Base-by-base conservation (phyloP, 2,329 filamentous ascomycete species). In the Colletotrichum tanaceti region DNA sequence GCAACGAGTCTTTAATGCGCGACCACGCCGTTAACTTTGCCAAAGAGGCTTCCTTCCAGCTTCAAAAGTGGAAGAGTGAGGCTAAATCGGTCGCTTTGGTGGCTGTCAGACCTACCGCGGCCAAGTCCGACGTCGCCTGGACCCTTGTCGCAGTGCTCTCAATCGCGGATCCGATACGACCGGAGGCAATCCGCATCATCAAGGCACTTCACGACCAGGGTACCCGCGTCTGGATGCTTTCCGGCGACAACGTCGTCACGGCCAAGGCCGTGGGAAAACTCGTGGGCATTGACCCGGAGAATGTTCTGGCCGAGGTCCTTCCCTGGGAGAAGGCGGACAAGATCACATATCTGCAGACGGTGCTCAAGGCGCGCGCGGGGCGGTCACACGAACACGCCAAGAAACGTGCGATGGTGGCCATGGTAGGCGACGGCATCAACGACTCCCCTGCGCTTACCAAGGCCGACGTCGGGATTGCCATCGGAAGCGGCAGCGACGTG, bases 361-460 rank as follows among this genome's bases (percentile, higher is more conserved):
- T 83, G 2, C 77, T 86, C 39, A 81, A 83, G 68, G 78, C 80
- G 72, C 58, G 76, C 13, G 65, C 57, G 20, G 72, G 73, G 5
- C 62, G 58, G 20, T 61, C 59, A 28, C 52, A 65, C 62, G 71
- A 70, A 16, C 74, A 78, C 44, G 72, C 75, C 9, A 73, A 73
- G 1, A 78, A 77, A 7, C 83, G 86, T 5, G 84, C 85, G 10
- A 84, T 80, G 59, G 87, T 97, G 5, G 93, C 92, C 73, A 97
- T 97, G 88, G 90, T 96, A 5, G 93, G 93, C 65, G 93, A 97
- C 77, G 93, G 93, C 73, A 93, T 96, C 81, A 97, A 97, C 79
- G 93, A 97, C 81, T 90, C 92, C 0, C 93, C 93, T 0, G 93
- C 93, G 7, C 87, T 97, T 43, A 88, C 91, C 5, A 89, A 88